Evolutionary conservation across 2,329 filamentous ascomycete genomes (phyloP), one percentile per base, ranked within the genome.

Genomic region (Fusarium robinianum): DNA sequence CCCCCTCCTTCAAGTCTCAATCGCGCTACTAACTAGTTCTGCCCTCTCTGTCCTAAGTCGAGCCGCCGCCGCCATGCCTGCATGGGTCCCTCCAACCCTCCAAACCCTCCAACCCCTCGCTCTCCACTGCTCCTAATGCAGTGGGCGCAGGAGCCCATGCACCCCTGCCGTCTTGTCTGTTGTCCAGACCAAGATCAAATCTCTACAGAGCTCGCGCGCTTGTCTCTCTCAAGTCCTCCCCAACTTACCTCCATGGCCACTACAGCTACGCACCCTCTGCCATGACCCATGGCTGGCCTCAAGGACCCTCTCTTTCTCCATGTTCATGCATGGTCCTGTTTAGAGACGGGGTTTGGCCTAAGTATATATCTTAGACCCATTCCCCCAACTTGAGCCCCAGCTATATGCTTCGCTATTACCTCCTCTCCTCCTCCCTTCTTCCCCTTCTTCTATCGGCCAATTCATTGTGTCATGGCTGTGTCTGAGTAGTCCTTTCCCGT

Each of bases 321-420:
- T 68, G 63, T 60, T 61, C 64, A 67, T 68, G 65, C 66, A 68
- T 65, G 62, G 62, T 53, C 61, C 53, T 48, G 58, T 54, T 58
- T 51, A 49, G 43, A 43, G 53, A 60, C 46, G 51, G 49, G 50
- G 46, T 55, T 44, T 53, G 51, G 49, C 47, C 51, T 55, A 54
- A 53, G 57, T 75, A 74, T 75, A 76, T 76, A 76, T 75, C 70
- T 66, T 67, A 67, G 66, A 65, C 64, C 68, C 61, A 62, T 67
- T 67, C 67, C 66, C 66, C 65, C 62, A 62, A 55, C 61, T 60
- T 62, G 56, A 57, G 62, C 60, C 49, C 47, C 48, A 34, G 45
- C 49, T 42, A 34, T 44, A 57, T 56, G 57, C 59, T 57, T 63
- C 48, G 57, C 49, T 50, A 57, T 52, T 57, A 55, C 55, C 52